These are phyloP conservation scores for Sextonia rubra DNA, from an alignment of 164 flowering plant species.

Conservation along the genomic window DNA sequence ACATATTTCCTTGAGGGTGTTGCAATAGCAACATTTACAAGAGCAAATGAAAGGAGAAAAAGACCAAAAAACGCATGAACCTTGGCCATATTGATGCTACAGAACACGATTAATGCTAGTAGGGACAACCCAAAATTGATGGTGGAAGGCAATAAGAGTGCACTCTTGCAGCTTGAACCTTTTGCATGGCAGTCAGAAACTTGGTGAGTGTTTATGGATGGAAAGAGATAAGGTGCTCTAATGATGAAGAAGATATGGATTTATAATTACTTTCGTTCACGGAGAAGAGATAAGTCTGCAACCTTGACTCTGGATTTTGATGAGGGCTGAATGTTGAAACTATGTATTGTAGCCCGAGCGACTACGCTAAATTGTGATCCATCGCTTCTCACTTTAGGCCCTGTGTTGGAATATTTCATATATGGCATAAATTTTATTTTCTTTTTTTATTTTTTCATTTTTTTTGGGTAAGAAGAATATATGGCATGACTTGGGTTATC, in stretches of 20 bases:
- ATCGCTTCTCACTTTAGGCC: too few relatives aligned
- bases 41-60: constrained; percentile 9
- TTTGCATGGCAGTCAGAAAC: background rate
- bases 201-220: background rate
- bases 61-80: constrained; percentile 9
- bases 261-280: too few relatives aligned
- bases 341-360: too few relatives aligned
- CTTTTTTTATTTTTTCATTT: too few relatives aligned
- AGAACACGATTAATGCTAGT: background rate
- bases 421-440: too few relatives aligned
- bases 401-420: too few relatives aligned
- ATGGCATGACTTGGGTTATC: too few relatives aligned
- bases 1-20: constrained; percentile 10
- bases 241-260: background rate
- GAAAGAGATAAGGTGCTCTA: background rate
- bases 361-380: too few relatives aligned
- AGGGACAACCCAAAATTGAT: background rate
- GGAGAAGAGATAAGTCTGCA: too few relatives aligned
- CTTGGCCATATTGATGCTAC: constrained; percentile 19
- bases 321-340: too few relatives aligned
- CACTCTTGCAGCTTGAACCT: background rate
- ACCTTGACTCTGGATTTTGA: too few relatives aligned
- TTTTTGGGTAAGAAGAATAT: too few relatives aligned
- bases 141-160: background rate
- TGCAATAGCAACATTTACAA: constrained; percentile 7